Base-by-base conservation (phyloP, 1,139 yeast genomes). In the Suhomyces bribrorum region DNA sequence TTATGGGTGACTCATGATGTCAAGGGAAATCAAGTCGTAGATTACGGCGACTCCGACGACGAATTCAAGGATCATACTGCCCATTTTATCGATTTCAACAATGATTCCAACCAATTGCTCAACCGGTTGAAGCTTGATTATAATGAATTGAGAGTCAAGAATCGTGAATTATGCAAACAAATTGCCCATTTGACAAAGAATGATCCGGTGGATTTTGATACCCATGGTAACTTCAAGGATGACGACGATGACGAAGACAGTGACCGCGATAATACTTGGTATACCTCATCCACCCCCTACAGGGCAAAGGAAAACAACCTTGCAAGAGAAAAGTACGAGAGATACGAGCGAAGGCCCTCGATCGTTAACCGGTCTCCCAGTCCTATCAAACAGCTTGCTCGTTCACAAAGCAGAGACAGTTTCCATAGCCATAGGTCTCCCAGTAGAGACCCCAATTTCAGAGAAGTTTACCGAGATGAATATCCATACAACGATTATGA, bases 1-100 rank as follows among this genome's bases (percentile, higher is more conserved):
- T 66, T 69, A 22, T 77, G 75, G 48, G 59, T 66, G 5, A 70
- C 75, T 13, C 79, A 75, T 45, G 78, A 75, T 48, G 53, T 66
- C 20, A 62, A 70, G 34, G 79, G 79, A 7, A 64, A 62, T 29
- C 44, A 37, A 26, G 42, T 50, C 1, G 44, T 37, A 6, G 51
- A 50, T 26, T 49, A 46, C 34, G 39, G 46, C 18, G 39, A 39
- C 6, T 14, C 31, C 4, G 32, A 30, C 14, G 37, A 35, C 11
- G 37, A 34, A n/a, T 14, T 28, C 14, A 30, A 33, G 5, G 35
- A 33, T 7, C 31, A 29, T 12, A 26, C 33, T 3, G 27, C 41
- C 6, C 38, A 29, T 8, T 34, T 31, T 13, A 36, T 39, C 18
- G 40, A 40, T 18, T 34, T 38, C 28, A 36, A 40, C 20, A 42